These are phyloP conservation scores for Phtheirospermum japonicum DNA, from an alignment of 257 asterid species.

Conservation along the genomic window DNA sequence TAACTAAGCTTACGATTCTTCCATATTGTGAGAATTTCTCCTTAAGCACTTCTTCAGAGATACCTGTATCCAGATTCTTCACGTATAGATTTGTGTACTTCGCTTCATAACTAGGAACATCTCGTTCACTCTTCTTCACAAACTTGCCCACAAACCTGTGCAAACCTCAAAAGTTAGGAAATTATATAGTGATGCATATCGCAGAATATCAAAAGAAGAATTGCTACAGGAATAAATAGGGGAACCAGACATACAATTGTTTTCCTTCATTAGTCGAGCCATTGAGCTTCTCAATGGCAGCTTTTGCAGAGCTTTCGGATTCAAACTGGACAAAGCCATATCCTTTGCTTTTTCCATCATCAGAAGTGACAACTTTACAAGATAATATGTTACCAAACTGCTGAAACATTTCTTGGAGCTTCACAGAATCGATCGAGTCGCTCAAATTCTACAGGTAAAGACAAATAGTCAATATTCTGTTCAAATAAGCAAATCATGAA, in stretches of 20 bases:
- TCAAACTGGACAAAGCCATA: constrained; percentile 65
- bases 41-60: constrained; percentile 51
- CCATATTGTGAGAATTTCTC: constrained; percentile 61
- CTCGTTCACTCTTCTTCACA: constrained; percentile 52
- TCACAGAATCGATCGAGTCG: constrained; percentile 39
- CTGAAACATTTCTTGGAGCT: constrained; percentile 55
- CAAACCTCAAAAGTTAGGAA: not conserved
- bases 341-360: constrained; percentile 62
- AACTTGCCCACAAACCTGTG: constrained; percentile 56
- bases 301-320: constrained; percentile 44
- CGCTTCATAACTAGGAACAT: constrained; percentile 31
- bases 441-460: constrained; percentile 40
- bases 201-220: constrained; percentile 7
- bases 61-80: constrained; percentile 58
- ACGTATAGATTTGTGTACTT: constrained; percentile 57
- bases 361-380: constrained; percentile 48
- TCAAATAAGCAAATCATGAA: constrained; percentile 17
- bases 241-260: constrained; percentile 39
- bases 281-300: constrained; percentile 53
- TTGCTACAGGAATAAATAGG: not conserved
- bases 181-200: not conserved
- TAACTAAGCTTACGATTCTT: constrained; percentile 43
- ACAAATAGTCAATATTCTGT: not conserved
- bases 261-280: constrained; percentile 42
- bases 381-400: constrained; percentile 48